Evolutionary conservation across 2,329 filamentous ascomycete genomes (phyloP), one percentile per base, ranked within the genome.

Genomic region (Emmonsia crescens): DNA sequence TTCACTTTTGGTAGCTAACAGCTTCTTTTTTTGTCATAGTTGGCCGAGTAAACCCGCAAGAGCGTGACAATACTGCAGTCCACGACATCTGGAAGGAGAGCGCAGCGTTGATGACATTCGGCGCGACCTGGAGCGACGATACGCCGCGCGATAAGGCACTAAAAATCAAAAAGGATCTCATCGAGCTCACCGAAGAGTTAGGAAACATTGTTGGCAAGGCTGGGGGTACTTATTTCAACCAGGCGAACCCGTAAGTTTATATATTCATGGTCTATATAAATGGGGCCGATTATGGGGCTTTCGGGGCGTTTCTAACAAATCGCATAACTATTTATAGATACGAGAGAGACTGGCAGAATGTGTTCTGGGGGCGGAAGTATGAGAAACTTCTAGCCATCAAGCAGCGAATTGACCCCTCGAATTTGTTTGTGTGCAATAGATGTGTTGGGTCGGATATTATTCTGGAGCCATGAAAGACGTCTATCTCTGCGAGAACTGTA

Each of bases 391-490:
- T 78, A 0, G 54, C 67, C 14, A 78, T 82, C 59, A 83, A 83
- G 70, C 71, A 72, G 14, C 52, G 64, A 0, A 68, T 79, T n/a
- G 80, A 83, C 63, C 80, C 80, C 0, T 61, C 69, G 0, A 79
- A 80, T 58, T 72, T 82, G 1, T 76, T 83, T 16, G 80, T 79
- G 73, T 82, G 79, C 61, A 66, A 74, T 14, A 74, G 78, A 0
- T 82, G 79, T 60, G 78, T 81, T 0, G 79, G 79, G 0, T 78
- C 67, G 5, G 68, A 68, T 62, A 66, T 70, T 38, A 51, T 69
- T 10, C 61, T 66, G 52, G 62, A 69, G 61, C 64, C 67, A 21
- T 70, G 56, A 52, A 38, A 38, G 36, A 2, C n/a, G 3, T 38
- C 36, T 8, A 38, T 3, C 14, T 8, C 36, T 38, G 36, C 14